Evolutionary conservation across 805 yeast genomes (phyloP).

Genomic region (Starmera caribaea): DNA sequence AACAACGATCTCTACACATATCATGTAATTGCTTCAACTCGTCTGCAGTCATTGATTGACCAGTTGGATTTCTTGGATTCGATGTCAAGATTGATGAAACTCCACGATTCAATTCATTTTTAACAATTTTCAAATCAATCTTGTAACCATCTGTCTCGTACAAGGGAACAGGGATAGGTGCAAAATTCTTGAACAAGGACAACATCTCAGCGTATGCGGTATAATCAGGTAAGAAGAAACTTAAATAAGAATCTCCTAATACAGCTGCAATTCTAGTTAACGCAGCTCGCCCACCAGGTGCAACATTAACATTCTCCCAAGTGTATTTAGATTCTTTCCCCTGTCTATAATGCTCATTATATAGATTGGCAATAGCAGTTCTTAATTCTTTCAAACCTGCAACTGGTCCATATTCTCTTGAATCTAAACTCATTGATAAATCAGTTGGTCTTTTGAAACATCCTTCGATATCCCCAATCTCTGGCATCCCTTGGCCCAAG

Average conservation of each 20-base stretch:
- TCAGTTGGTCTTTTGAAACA: slow-evolving; percentile 43
- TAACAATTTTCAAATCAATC: slow-evolving; percentile 41
- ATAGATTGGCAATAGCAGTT: slow-evolving; percentile 47
- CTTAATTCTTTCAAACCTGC: slow-evolving; percentile 45
- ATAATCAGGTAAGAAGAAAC: slow-evolving; percentile 53
- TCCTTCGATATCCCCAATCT: slow-evolving; percentile 51
- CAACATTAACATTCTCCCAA: slow-evolving; percentile 49
- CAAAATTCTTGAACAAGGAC: slow-evolving; percentile 50
- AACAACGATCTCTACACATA: slow-evolving; percentile 40
- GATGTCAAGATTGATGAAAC: slow-evolving; percentile 50
- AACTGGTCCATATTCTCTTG: slow-evolving; percentile 51
- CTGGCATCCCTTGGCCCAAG: slow-evolving; percentile 59
- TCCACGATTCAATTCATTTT: slow-evolving; percentile 44
- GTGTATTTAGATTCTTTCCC: slow-evolving; percentile 43
- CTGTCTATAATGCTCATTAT: slow-evolving; percentile 44
- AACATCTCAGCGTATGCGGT: slow-evolving; percentile 61
- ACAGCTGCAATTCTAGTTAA: slow-evolving; percentile 53
- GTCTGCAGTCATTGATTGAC: slow-evolving; percentile 36
- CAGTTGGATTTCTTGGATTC: slow-evolving; percentile 57
- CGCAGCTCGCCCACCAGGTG: slow-evolving; percentile 60
- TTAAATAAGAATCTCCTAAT: slow-evolving; percentile 46
- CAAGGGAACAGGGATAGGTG: slow-evolving; percentile 55
- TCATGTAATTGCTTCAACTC: slow-evolving; percentile 41
- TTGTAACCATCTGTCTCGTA: slow-evolving; percentile 48
- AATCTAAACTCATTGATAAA: slow-evolving; percentile 35